These are phyloP conservation scores for Theobroma grandiflorum DNA, from an alignment of 441 rosid species.

Conservation along the genomic window DNA sequence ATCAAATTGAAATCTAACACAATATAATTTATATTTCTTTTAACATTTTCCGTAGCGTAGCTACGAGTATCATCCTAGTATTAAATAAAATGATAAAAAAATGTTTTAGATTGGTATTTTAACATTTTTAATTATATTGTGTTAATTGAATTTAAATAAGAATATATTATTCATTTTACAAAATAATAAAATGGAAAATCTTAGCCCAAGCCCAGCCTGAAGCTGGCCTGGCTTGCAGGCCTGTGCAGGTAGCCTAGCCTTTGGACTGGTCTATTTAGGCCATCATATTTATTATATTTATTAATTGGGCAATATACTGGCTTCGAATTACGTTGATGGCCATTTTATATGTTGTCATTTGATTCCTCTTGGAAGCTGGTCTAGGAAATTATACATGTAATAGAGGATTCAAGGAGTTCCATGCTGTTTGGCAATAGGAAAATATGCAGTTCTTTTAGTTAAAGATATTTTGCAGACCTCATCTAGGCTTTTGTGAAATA, in stretches of 20 bases:
- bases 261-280: neutral
- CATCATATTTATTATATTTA: neutral
- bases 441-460: neutral
- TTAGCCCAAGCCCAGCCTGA: neutral
- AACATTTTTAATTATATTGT: conserved; percentile 9
- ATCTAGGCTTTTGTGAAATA: neutral
- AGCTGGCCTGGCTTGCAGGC: neutral
- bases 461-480: neutral
- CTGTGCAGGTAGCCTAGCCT: neutral
- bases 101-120: neutral
- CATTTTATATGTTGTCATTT: neutral
- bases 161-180: neutral
- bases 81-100: too few species aligned
- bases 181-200: neutral
- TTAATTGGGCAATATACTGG: neutral
- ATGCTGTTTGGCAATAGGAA: neutral
- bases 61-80: too few species aligned
- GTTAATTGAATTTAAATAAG: neutral
- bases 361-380: neutral
- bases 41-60: too few species aligned
- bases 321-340: conserved; percentile 16
- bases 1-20: too few species aligned
- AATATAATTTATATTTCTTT: too few species aligned
- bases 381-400: too few species aligned
- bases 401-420: too few species aligned